Base-by-base conservation (phyloP, 1,139 yeast genomes). In the Blastobotrys indianensis region DNA sequence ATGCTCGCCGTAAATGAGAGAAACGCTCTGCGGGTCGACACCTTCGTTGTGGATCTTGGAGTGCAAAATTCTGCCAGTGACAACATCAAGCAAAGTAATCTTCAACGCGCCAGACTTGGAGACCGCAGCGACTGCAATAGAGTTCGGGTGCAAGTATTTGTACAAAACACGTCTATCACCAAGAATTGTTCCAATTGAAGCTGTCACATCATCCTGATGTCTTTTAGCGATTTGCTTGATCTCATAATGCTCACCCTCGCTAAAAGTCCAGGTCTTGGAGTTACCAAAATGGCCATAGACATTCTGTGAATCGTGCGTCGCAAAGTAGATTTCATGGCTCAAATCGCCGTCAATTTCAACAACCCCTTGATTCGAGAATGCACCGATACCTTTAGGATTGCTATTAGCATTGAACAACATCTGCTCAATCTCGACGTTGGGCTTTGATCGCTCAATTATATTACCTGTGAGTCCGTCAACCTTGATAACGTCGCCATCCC, bases 91-190 rank as follows among this genome's bases (percentile, higher is more conserved):
- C 7, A 90, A 58, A 51, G 76, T 70, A 20, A 86, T 60, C 16
- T 63, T 37, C 31, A 82, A 54, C 0, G 50, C 47, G 1, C 61
- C 54, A 0, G 61, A 52, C 1, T 51, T 55, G 47, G 75, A 67
- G 37, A 66, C 61, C 1, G 81, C 73, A 1, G 83, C 72, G 34
- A 82, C 67, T 0, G 85, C 75, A 2, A 82, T 69, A 16, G 79
- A 52, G 56, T 85, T 80, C 28, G 90, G 94, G 58, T 85, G 76
- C 52, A 90, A 69, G 62, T 85, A 90, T 65, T 90, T 92, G 75
- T 90, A 88, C 41, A 88, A 67, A 1, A 88, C 94, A 1, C 82
- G 73, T 58, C 87, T 76, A 57, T 85, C 81, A 16, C 83, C 82
- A 35, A 84, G 68, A 1, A 85, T 76, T 33, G 78, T 74, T 11